Percentiles rank a stretch among this genome's conserved stretches.
phyloP scores from a whole-genome alignment of 1,284 basidiomycete species.

The Apiotrichum gracile region DNA sequence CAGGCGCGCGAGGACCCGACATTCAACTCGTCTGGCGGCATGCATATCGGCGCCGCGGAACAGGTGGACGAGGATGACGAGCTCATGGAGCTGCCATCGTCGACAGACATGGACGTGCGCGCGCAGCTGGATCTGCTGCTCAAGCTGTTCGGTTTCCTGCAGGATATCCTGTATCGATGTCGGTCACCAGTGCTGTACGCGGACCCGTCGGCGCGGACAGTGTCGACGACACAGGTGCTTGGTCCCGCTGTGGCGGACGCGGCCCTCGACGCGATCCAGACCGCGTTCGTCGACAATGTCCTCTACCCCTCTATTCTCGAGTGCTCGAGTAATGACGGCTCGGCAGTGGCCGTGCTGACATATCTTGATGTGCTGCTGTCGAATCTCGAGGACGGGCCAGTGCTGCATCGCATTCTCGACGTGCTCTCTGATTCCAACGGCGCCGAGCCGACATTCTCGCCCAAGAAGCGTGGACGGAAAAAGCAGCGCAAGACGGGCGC shows the following conservation, averaged over 20 bases:
- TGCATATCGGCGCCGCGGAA: conserved; percentile 47
- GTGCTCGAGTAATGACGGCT: conserved; percentile 86
- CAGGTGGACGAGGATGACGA: conserved; percentile 47
- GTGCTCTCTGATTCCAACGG: conserved; percentile 33
- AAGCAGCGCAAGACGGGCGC: conserved; percentile 22
- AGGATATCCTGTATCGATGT: conserved; percentile 60
- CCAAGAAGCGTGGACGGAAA: conserved; percentile 2
- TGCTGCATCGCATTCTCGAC: conserved; percentile 27
- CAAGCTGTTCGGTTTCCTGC: conserved; percentile 83
- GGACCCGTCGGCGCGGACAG: conserved; percentile 13
- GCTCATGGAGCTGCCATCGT: conserved; percentile 51
- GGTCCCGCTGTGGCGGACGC: conserved; percentile 72
- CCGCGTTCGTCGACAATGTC: conserved; percentile 87
- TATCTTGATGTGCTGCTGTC: conserved; percentile 85
- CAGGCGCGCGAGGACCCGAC: conserved; percentile 51
- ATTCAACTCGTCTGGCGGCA: conserved; percentile 62
- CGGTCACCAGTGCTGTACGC: conserved; percentile 21
- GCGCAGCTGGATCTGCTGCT: conserved; percentile 78
- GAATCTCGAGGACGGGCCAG: conserved; percentile 60
- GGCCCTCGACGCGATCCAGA: conserved; percentile 72
- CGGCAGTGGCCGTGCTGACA: conserved; percentile 92
- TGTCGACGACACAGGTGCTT: conserved; percentile 46
- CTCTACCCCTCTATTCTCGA: conserved; percentile 90
- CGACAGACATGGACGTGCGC: conserved; percentile 69
- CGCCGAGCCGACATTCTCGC: conserved; percentile 7